Conservation (phyloP, 345 rosid genomes). For the Arabis hirsuta region DNA sequence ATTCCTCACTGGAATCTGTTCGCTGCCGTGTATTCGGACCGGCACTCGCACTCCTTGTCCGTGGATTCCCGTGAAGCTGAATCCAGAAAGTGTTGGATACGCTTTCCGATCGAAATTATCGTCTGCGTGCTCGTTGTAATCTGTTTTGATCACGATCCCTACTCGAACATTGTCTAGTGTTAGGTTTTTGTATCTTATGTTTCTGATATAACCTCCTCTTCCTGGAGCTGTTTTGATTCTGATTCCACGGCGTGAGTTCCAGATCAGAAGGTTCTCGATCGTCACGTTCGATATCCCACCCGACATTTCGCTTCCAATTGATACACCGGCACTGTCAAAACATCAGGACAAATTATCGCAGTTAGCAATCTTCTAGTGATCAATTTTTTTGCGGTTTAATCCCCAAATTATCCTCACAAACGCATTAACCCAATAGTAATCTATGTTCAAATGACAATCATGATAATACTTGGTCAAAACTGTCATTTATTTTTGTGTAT, state of each 20-base stretch:
- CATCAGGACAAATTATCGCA: too few species aligned
- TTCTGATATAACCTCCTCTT: slow-evolving; percentile 75
- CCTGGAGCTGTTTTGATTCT: slow-evolving; percentile 93
- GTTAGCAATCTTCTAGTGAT: too few species aligned
- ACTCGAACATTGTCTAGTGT: slow-evolving; percentile 84
- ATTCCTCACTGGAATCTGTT: slow-evolving; percentile 73
- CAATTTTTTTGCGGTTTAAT: too few species aligned
- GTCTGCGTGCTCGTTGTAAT: slow-evolving; percentile 90
- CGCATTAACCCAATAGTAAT: not conserved
- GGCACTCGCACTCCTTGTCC: slow-evolving; percentile 90
- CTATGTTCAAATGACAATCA: slow-evolving; percentile 1
- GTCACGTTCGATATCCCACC: slow-evolving; percentile 89
- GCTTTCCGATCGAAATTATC: slow-evolving; percentile 72
- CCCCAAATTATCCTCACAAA: too few species aligned
- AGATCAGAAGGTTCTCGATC: slow-evolving; percentile 67
- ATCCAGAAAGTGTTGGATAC: slow-evolving; percentile 56
- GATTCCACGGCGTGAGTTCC: slow-evolving; percentile 86
- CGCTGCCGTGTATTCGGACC: slow-evolving; percentile 82
- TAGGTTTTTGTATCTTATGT: slow-evolving; percentile 67
- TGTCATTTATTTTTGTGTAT: not conserved
- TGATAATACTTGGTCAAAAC: not conserved
- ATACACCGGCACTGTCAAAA: slow-evolving; percentile 75
- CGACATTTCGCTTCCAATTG: slow-evolving; percentile 93
- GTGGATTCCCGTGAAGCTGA: slow-evolving; percentile 68
- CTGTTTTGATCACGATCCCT: slow-evolving; percentile 84